These are phyloP conservation scores for Ganoderma multipileum DNA, from an alignment of 1,284 basidiomycete species.

Conservation along the genomic window DNA sequence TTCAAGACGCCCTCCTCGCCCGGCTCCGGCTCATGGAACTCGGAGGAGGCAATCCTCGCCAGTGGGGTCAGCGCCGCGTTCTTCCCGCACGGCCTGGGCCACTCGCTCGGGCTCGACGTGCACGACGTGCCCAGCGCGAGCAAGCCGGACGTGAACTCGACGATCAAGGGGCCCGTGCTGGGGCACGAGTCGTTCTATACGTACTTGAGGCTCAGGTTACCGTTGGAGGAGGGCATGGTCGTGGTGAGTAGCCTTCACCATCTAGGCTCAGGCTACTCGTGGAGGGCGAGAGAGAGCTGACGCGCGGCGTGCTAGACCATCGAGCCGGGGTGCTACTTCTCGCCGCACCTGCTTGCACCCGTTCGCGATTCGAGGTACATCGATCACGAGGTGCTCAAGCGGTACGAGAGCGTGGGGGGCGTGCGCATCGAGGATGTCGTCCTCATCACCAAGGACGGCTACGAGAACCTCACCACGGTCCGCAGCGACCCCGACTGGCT, in stretches of 20 bases:
- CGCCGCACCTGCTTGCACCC: conserved; percentile 76
- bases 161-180: conserved; percentile 51
- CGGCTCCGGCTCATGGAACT: conserved; percentile 59
- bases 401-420: conserved; percentile 83
- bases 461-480: conserved; percentile 83
- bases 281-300: background rate
- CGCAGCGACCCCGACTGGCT: conserved; percentile 81
- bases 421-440: conserved; percentile 92
- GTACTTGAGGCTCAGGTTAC: conserved; percentile 79
- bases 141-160: conserved; percentile 63
- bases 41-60: conserved; percentile 73
- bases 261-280: background rate
- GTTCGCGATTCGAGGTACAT: conserved; percentile 75
- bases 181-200: conserved; percentile 74
- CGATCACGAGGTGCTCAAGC: conserved; percentile 71
- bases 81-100: conserved; percentile 92
- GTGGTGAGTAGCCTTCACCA: conserved; percentile 58
- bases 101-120: conserved; percentile 89
- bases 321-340: conserved; percentile 91
- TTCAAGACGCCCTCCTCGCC: conserved; percentile 65
- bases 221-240: conserved; percentile 81
- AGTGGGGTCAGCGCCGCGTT: conserved; percentile 84
- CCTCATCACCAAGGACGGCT: conserved; percentile 68
- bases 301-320: conserved; percentile 46
- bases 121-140: conserved; percentile 84